phyloP scores from a whole-genome alignment of 2,329 filamentous ascomycete species.

The Metarhizium sp. region DNA sequence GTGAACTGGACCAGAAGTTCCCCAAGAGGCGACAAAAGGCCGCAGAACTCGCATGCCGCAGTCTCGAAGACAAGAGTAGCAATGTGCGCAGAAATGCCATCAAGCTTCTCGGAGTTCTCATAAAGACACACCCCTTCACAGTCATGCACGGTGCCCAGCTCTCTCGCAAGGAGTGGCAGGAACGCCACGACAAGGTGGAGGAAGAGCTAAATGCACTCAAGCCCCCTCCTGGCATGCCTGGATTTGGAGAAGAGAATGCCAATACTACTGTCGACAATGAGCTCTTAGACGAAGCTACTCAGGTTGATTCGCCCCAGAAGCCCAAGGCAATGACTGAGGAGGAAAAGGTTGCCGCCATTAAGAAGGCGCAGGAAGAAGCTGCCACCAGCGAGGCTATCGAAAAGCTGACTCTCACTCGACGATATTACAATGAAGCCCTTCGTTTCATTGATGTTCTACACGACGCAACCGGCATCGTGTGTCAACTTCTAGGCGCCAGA shows the following conservation, averaged over 20 bases:
- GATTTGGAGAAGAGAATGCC: slow-evolving; percentile 49
- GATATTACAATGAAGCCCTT: slow-evolving; percentile 89
- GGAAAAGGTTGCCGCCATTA: slow-evolving; percentile 61
- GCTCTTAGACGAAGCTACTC: slow-evolving; percentile 81
- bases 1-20: slow-evolving; percentile 92
- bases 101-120: slow-evolving; percentile 77
- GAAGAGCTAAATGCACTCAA: slow-evolving; percentile 72
- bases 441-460: slow-evolving; percentile 90
- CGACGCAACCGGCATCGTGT: slow-evolving; percentile 68
- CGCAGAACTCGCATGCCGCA: slow-evolving; percentile 78
- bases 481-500: slow-evolving; percentile 80
- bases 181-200: slow-evolving; percentile 73
- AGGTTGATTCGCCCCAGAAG: slow-evolving; percentile 62
- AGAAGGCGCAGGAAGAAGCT: slow-evolving; percentile 77
- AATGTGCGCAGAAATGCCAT: slow-evolving; percentile 94
- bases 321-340: slow-evolving; percentile 65
- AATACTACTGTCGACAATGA: slow-evolving; percentile 66
- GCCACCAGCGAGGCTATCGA: slow-evolving; percentile 82
- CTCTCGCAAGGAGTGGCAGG: slow-evolving; percentile 75
- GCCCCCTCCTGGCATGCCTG: slow-evolving; percentile 63
- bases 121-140: slow-evolving; percentile 91
- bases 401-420: slow-evolving; percentile 76
- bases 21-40: slow-evolving; percentile 83
- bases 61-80: slow-evolving; percentile 95
- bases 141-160: slow-evolving; percentile 85